Conservation (phyloP, 2,329 filamentous ascomycete genomes). For the Dothidotthia symphoricarpi region DNA sequence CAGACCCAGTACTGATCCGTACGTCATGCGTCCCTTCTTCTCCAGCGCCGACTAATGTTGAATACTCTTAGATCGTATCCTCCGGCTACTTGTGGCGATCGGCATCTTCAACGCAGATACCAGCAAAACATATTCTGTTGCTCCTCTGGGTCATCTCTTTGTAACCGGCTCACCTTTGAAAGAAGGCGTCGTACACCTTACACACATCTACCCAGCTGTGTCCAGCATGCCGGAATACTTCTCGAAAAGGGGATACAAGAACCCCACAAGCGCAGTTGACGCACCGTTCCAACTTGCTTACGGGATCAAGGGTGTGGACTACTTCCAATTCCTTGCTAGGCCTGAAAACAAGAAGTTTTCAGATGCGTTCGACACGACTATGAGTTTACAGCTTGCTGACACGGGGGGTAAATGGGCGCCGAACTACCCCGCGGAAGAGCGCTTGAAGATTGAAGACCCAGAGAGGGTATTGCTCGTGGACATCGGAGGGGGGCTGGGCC, state of each 20-base stretch:
- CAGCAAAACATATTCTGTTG: conserved; percentile 2
- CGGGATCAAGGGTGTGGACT: conserved; percentile 13
- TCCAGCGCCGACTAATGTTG: background rate
- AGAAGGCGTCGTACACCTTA: conserved; percentile 7
- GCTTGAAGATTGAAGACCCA: conserved; percentile 5
- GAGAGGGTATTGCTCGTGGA: conserved; percentile 16
- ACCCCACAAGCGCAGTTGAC: conserved; percentile 27
- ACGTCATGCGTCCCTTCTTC: background rate
- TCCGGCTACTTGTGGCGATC: conserved; percentile 7
- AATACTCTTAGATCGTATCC: conserved; percentile 5
- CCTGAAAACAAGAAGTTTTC: conserved; percentile 13
- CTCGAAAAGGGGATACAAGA: conserved; percentile 26
- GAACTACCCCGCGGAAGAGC: conserved; percentile 15
- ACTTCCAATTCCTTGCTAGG: conserved; percentile 27
- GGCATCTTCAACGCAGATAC: conserved; percentile 4
- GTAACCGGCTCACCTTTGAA: conserved; percentile 9
- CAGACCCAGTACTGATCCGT: conserved; percentile 11
- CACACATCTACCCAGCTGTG: conserved; percentile 8
- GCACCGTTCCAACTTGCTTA: conserved; percentile 26
- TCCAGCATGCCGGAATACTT: conserved; percentile 27
- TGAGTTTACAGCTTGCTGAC: conserved; percentile 16
- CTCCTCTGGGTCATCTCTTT: conserved; percentile 4
- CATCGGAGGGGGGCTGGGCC: conserved; percentile 16
- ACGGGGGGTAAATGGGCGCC: conserved; percentile 9
- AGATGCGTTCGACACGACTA: conserved; percentile 29